phyloP scores from a whole-genome alignment of 257 asterid genomes.

The Solanum paucissectum region DNA sequence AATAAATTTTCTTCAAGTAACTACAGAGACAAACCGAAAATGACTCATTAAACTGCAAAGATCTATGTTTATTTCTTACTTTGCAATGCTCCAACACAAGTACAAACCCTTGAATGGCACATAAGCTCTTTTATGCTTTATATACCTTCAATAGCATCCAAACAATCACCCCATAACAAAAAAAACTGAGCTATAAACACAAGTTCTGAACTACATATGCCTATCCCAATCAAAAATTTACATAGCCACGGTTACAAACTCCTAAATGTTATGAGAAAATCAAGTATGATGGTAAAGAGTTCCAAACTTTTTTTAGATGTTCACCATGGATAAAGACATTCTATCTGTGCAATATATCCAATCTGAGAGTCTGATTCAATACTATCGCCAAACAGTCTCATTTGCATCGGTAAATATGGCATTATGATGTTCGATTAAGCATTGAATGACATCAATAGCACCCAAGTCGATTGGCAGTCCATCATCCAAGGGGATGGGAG shows the following conservation, averaged over 20 bases:
- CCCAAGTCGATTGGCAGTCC: constrained; percentile 53
- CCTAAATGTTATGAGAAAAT: neutral
- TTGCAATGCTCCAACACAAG: neutral
- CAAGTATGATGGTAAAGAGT: neutral
- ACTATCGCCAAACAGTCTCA: constrained; percentile 68
- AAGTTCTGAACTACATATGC: neutral
- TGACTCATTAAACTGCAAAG: neutral
- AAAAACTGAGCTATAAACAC: neutral
- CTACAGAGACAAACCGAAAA: neutral
- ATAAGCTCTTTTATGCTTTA: neutral
- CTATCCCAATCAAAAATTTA: constrained; percentile 3
- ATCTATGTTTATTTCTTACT: neutral
- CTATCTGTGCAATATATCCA: constrained; percentile 16
- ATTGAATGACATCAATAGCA: constrained; percentile 79
- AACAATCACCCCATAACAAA: neutral
- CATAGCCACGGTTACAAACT: neutral
- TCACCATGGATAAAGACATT: constrained; percentile 5
- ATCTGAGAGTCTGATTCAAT: neutral
- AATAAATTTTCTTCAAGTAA: neutral
- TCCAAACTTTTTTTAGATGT: neutral
- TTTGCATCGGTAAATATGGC: constrained; percentile 77
- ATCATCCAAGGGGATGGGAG: constrained; percentile 75
- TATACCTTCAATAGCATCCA: neutral
- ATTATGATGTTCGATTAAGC: constrained; percentile 79
- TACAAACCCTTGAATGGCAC: neutral